phyloP scores from a whole-genome alignment of 164 flowering plant species.

The Annona cherimola region DNA sequence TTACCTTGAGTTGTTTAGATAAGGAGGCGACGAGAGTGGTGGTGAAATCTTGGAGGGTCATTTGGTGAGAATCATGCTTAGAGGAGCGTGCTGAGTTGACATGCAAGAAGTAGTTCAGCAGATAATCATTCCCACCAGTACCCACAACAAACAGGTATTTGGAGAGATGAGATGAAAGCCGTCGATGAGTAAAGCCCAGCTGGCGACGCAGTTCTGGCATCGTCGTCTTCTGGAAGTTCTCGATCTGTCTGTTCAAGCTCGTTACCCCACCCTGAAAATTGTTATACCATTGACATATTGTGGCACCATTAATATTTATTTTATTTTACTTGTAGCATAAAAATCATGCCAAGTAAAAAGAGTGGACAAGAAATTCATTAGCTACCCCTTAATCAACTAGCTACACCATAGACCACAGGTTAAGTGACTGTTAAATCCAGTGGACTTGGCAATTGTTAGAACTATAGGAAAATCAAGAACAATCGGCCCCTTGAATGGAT shows the following conservation, averaged over 20 bases:
- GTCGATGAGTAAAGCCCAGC: conserved; percentile 12
- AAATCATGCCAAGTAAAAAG: too few species aligned
- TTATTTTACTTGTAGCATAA: too few species aligned
- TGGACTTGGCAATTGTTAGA: too few species aligned
- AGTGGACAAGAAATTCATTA: too few species aligned
- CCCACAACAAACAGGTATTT: conserved; percentile 51
- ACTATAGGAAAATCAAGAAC: too few species aligned
- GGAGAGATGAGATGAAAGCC: conserved; percentile 19
- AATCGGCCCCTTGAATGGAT: too few species aligned
- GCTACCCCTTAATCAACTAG: too few species aligned
- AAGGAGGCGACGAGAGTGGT: conserved; percentile 28
- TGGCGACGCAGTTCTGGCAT: conserved; percentile 32
- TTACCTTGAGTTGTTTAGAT: conserved; percentile 46
- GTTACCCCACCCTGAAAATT: conserved; percentile 40
- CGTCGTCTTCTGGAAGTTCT: conserved; percentile 43
- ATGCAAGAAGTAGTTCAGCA: conserved; percentile 44
- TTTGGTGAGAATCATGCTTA: not conserved
- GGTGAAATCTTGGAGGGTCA: conserved; percentile 41
- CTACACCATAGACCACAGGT: too few species aligned
- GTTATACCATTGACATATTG: not conserved
- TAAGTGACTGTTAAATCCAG: too few species aligned
- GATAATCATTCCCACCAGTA: conserved; percentile 55
- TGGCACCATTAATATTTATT: not conserved
- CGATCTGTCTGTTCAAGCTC: conserved; percentile 41
- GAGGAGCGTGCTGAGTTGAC: not conserved